These are phyloP conservation scores for Obba rivulosa DNA, from an alignment of 768 basidiomycete species.

Conservation along the genomic window DNA sequence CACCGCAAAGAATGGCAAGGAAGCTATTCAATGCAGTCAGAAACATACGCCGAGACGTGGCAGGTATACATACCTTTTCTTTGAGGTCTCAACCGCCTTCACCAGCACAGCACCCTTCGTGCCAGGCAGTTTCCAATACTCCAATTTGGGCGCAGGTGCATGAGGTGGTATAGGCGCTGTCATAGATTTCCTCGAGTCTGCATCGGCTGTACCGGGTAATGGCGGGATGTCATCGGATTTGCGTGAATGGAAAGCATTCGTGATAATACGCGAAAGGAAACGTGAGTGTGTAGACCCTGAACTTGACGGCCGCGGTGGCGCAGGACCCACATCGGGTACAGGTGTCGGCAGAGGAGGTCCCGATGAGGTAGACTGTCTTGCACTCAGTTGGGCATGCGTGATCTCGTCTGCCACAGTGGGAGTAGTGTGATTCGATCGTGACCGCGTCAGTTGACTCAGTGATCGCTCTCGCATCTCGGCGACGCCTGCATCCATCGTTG, in stretches of 20 bases:
- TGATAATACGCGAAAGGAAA: slow-evolving; percentile 68
- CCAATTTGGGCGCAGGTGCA: slow-evolving; percentile 75
- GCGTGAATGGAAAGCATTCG: slow-evolving; percentile 54
- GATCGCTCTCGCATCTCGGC: slow-evolving; percentile 11
- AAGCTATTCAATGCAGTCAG: slow-evolving; percentile 45
- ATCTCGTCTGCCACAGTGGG: slow-evolving; percentile 8
- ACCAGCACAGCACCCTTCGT: slow-evolving; percentile 82
- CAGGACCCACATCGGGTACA: too few relatives aligned
- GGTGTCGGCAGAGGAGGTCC: slow-evolving; percentile 5
- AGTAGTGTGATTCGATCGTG: slow-evolving; percentile 15
- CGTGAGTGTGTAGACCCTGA: slow-evolving; percentile 36
- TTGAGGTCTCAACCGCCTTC: slow-evolving; percentile 84
- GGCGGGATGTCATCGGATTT: slow-evolving; percentile 53
- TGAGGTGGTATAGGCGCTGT: slow-evolving; percentile 36
- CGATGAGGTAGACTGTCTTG: slow-evolving; percentile 32
- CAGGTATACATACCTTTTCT: slow-evolving; percentile 58
- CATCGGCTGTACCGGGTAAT: slow-evolving; percentile 32
- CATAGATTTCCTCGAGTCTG: slow-evolving; percentile 27
- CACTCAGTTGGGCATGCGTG: slow-evolving; percentile 6
- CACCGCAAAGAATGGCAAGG: slow-evolving; percentile 88
- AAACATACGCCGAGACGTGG: too few relatives aligned
- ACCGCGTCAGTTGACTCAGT: slow-evolving; percentile 12
- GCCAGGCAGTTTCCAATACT: slow-evolving; percentile 89
- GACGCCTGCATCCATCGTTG: slow-evolving; percentile 1
- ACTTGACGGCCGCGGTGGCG: not conserved